These are phyloP conservation scores for Polygonum maritimum DNA, from an alignment of 148 eudicot species.

Conservation along the genomic window DNA sequence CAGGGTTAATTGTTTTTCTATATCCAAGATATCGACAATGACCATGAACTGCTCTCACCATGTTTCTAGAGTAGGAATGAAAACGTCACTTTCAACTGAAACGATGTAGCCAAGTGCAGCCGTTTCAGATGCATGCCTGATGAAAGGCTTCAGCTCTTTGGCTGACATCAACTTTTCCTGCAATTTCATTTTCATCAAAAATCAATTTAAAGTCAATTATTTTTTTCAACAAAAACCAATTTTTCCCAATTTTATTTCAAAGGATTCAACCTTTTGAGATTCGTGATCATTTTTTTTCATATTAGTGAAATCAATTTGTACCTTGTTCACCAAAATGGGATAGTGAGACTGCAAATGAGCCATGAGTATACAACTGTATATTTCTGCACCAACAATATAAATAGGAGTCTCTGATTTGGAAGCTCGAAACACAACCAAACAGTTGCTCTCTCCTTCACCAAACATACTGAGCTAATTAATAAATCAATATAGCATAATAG, in stretches of 20 bases:
- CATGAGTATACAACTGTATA: slow-evolving; percentile 82
- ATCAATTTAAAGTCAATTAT: background rate
- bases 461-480: too few relatives aligned
- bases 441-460: too few relatives aligned
- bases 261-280: too few relatives aligned
- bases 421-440: too few relatives aligned
- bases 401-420: slow-evolving; percentile 65
- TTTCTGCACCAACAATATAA: slow-evolving; percentile 91
- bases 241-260: too few relatives aligned
- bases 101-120: slow-evolving; percentile 97
- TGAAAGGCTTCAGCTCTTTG: slow-evolving; percentile 74
- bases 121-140: slow-evolving; percentile 81
- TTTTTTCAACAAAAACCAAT: too few relatives aligned
- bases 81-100: slow-evolving; percentile 85
- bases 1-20: slow-evolving; percentile 88
- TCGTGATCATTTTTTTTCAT: background rate
- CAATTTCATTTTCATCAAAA: slow-evolving; percentile 8
- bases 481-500: too few relatives aligned
- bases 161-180: slow-evolving; percentile 77
- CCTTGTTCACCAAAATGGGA: slow-evolving; percentile 89
- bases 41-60: slow-evolving; percentile 98
- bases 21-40: slow-evolving; percentile 93
- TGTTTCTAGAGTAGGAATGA: slow-evolving; percentile 89
- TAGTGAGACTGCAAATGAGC: slow-evolving; percentile 54
- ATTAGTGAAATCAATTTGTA: slow-evolving; percentile 8